These are phyloP conservation scores for Cymbidium sinense DNA, from an alignment of 106 monocot genomes.

Conservation along the genomic window DNA sequence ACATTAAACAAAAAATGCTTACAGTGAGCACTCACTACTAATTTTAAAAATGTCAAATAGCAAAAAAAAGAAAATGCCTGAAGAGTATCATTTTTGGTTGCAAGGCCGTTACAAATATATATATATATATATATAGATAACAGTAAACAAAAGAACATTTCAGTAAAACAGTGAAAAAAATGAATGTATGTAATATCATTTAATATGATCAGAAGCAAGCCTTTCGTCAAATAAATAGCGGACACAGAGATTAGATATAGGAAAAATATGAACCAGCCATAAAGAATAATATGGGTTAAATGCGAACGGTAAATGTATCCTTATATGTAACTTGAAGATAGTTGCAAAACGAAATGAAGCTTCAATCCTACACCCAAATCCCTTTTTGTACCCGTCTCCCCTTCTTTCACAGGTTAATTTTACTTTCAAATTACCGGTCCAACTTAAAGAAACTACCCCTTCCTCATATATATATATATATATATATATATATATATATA, in stretches of 20 bases:
- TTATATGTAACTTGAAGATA: background rate
- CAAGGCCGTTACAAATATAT: too few relatives aligned
- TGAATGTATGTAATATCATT: too few relatives aligned
- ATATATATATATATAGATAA: too few relatives aligned
- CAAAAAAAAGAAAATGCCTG: background rate
- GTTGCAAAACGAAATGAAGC: background rate
- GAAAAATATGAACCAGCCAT: background rate
- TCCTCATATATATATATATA: background rate
- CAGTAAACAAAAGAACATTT: too few relatives aligned
- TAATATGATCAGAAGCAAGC: too few relatives aligned
- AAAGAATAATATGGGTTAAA: background rate
- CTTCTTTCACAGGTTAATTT: background rate
- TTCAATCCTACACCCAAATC: background rate
- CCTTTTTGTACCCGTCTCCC: too few relatives aligned
- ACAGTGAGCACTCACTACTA: background rate
- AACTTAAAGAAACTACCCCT: background rate
- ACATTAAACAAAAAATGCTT: too few relatives aligned
- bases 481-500: too few relatives aligned
- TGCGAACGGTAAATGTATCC: background rate
- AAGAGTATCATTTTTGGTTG: too few relatives aligned
- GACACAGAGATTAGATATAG: background rate
- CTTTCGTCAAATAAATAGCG: too few relatives aligned
- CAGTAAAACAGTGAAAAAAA: too few relatives aligned
- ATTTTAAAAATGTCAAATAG: background rate
- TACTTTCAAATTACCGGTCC: background rate